These are phyloP conservation scores for Zygoascus biomembranicola DNA, from an alignment of 805 yeast species.

Conservation along the genomic window DNA sequence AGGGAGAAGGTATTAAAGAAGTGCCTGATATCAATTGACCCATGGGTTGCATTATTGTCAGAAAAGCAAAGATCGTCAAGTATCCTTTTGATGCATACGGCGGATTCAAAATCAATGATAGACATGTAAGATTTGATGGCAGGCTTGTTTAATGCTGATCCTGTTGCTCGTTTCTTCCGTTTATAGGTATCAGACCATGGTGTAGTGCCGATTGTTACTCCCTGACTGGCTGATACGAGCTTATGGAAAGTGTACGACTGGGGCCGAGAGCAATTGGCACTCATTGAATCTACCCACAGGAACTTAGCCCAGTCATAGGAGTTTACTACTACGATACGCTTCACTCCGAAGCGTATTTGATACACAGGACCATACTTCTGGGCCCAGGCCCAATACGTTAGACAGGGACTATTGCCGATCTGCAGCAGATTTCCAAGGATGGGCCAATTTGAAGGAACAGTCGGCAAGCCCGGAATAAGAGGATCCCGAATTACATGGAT, in stretches of 20 bases:
- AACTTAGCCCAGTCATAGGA: conserved; percentile 45
- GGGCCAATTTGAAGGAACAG: conserved; percentile 28
- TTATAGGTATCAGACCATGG: conserved; percentile 35
- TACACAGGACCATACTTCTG: conserved; percentile 38
- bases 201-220: conserved; percentile 37
- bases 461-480: conserved; percentile 32
- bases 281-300: conserved; percentile 45
- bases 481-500: conserved; percentile 28
- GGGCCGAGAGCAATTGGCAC: conserved; percentile 61
- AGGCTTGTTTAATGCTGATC: conserved; percentile 33
- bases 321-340: conserved; percentile 57
- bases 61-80: conserved; percentile 6
- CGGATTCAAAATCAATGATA: conserved; percentile 30
- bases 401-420: conserved; percentile 42
- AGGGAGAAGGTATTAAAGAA: conserved; percentile 32
- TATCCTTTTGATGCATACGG: conserved; percentile 27
- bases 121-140: conserved; percentile 30
- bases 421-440: conserved; percentile 44
- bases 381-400: conserved; percentile 39
- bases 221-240: conserved; percentile 40
- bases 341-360: conserved; percentile 55
- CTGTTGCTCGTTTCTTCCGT: conserved; percentile 32
- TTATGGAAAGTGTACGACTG: conserved; percentile 58
- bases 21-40: conserved; percentile 29
- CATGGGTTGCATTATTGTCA: conserved; percentile 2